Base-by-base conservation (phyloP, 208 protist genomes). In the Porcisia hertigi region DNA sequence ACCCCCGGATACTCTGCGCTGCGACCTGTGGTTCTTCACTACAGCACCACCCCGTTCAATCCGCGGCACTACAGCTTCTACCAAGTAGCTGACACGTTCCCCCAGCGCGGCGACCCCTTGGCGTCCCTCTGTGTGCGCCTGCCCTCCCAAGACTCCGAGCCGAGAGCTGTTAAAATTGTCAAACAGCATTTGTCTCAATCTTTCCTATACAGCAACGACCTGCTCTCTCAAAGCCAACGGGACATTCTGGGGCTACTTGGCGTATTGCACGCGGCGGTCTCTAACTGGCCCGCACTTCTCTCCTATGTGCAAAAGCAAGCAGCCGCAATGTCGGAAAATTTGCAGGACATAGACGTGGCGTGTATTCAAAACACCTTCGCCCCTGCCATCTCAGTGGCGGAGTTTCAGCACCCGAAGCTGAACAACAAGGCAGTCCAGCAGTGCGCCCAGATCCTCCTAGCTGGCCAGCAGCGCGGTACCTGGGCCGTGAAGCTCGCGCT, bases 401-500 rank as follows among this genome's bases (percentile, higher is more conserved):
- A 90, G 34, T 97, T 97, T 84, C 83, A 87, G 74, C 81, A 94
- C 60, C 57, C 73, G 14, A 92, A 92, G 76, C 83, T 95, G n/a
- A 92, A 95, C 80, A 88, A 86, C 74, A 97, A 97, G 75, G 91
- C 90, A 39, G 79, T 93, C 66, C 86, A 89, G 55, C 89, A 94
- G n/a, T 90, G 85, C 83, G 92, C 88, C 6, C 87, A 94, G 52
- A 79, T 90, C 14, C 79, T 93, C 43, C 78, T 94, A 11, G 90
- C 93, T 47, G 93, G 91, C 14, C 91, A 94, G 70, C 91, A 95
- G 64, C 77, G 84, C 23, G 80, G 69, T 63, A 92, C 82, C 23
- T 98, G 94, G 94, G 89, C 88, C 6, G 89, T 95, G 12, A 90
- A 89, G 70, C 74, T 98, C 23, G 92, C 91, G 1, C 77, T 94